These are phyloP conservation scores for Adiantum capillusveneris DNA, from an alignment of 75 land plant genomes.

Conservation along the genomic window DNA sequence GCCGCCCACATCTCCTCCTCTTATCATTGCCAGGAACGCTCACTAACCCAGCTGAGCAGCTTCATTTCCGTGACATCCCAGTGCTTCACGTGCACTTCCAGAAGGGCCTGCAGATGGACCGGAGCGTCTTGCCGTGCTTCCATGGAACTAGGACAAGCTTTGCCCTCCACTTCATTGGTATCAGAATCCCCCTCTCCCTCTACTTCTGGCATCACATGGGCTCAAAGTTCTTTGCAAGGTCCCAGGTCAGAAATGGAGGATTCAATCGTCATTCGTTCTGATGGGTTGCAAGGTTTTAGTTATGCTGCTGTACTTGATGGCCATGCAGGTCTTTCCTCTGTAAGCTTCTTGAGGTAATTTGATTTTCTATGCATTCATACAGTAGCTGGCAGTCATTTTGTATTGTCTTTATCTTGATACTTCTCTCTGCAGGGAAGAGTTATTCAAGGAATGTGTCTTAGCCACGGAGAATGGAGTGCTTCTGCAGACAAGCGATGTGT, in stretches of 20 bases:
- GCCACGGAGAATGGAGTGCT: slow-evolving; percentile 66
- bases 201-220: slow-evolving; percentile 45
- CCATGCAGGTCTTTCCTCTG: slow-evolving; percentile 88
- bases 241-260: slow-evolving; percentile 90
- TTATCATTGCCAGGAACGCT: background rate
- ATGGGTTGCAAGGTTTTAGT: slow-evolving; percentile 52
- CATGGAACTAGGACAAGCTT: background rate
- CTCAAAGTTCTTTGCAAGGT: slow-evolving; percentile 57
- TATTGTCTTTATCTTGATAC: background rate
- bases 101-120: background rate
- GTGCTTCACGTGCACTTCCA: background rate
- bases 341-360: slow-evolving; percentile 48
- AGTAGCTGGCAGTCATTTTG: background rate
- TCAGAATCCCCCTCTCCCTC: background rate
- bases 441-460: slow-evolving; percentile 65
- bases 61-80: too few relatives aligned
- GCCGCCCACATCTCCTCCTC: too few relatives aligned
- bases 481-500: slow-evolving; percentile 28
- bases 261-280: slow-evolving; percentile 46
- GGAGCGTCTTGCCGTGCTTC: background rate
- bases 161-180: slow-evolving; percentile 3
- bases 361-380: background rate
- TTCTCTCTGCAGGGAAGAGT: slow-evolving; percentile 60
- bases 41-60: background rate
- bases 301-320: slow-evolving; percentile 97